Conservation (phyloP, 106 monocot species). For the Dioscorea alata region DNA sequence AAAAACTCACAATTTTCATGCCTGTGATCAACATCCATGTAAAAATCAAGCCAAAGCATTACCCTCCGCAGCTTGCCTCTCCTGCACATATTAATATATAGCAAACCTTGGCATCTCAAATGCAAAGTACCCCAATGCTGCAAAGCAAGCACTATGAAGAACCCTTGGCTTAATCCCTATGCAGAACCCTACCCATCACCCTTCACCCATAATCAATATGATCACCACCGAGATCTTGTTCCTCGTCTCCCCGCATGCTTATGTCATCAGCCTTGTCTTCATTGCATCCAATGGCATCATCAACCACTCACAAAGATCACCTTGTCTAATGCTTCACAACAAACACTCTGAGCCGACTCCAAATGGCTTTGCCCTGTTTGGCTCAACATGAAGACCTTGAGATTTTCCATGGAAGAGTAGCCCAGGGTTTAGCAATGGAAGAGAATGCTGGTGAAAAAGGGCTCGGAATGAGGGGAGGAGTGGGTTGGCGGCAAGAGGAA, state of each 20-base stretch:
- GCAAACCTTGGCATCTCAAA: constrained; percentile 78
- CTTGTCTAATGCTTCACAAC: constrained; percentile 80
- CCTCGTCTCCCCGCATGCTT: constrained; percentile 27
- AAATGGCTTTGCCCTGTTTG: constrained; percentile 39
- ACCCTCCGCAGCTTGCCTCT: constrained; percentile 12
- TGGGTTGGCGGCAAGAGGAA: too few species aligned
- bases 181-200: constrained; percentile 64
- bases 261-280: constrained; percentile 94
- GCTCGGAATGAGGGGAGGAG: too few species aligned
- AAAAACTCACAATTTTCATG: too few species aligned
- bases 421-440: too few species aligned
- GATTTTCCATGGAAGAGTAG: constrained; percentile 96
- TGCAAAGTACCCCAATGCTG: constrained; percentile 81
- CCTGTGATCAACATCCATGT: too few species aligned
- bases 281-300: constrained; percentile 94
- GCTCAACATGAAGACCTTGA: constrained; percentile 63
- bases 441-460: too few species aligned
- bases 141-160: constrained; percentile 93
- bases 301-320: constrained; percentile 79
- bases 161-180: constrained; percentile 89
- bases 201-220: constrained; percentile 64
- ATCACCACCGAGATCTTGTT: constrained; percentile 53
- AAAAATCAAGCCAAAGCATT: too few species aligned
- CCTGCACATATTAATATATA: constrained; percentile 53
- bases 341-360: constrained; percentile 67